Percentiles rank a stretch among this genome's conserved stretches.
These are phyloP conservation scores for Schizophyllum amplum DNA, from an alignment of 1,284 basidiomycete species.

Conservation along the genomic window DNA sequence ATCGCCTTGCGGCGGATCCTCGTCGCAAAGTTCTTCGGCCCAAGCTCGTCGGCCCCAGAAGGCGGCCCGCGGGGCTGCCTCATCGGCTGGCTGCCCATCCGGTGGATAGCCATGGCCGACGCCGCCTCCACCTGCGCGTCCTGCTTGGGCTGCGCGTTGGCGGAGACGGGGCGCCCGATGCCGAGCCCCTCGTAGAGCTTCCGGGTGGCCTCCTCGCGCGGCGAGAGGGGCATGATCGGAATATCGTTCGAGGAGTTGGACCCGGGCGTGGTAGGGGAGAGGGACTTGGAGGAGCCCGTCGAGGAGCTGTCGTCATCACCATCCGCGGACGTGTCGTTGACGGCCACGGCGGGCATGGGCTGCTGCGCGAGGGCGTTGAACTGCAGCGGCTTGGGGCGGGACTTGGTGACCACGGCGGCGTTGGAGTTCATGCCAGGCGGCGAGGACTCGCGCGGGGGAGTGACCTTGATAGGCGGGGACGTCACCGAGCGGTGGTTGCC, in stretches of 20 bases:
- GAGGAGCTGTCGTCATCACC: constrained; percentile 53
- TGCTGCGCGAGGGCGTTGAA: constrained; percentile 49
- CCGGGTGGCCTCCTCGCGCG: constrained; percentile 73
- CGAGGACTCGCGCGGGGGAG: constrained; percentile 56
- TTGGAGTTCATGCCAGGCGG: constrained; percentile 24
- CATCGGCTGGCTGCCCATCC: constrained; percentile 58
- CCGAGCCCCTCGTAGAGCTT: constrained; percentile 79
- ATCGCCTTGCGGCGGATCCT: constrained; percentile 75
- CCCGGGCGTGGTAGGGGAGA: constrained; percentile 58
- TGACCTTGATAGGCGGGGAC: constrained; percentile 58
- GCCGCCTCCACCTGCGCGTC: constrained; percentile 1
- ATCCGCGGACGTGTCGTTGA: constrained; percentile 40
- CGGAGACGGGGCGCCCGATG: constrained; percentile 54
- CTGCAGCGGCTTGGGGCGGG: constrained; percentile 62
- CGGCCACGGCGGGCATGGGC: constrained; percentile 43
- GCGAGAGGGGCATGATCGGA: constrained; percentile 46
- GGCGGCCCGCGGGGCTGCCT: constrained; percentile 85
- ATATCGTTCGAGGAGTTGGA: constrained; percentile 53
- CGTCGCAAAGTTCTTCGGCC: constrained; percentile 84
- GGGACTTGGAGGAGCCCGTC: constrained; percentile 43
- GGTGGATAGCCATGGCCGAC: constrained; percentile 31
- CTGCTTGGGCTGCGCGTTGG: neutral
- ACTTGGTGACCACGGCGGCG: constrained; percentile 25
- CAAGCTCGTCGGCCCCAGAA: constrained; percentile 76
- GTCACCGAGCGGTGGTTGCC: constrained; percentile 54